These are phyloP conservation scores for Beauveria bassiana DNA, from an alignment of 2,329 filamentous ascomycete genomes.

Conservation along the genomic window DNA sequence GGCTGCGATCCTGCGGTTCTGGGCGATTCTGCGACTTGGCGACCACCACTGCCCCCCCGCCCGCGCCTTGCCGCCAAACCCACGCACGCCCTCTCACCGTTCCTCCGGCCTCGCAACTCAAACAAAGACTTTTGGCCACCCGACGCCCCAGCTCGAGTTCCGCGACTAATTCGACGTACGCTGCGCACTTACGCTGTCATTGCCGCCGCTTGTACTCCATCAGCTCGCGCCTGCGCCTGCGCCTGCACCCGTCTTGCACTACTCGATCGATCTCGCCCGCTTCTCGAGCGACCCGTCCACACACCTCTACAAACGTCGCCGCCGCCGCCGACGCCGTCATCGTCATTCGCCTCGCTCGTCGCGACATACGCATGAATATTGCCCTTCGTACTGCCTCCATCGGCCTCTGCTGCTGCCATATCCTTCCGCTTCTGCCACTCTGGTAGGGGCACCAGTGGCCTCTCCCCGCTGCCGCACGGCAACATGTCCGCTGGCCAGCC, in stretches of 20 bases:
- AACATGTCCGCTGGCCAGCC: constrained; percentile 25
- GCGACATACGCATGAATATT: background rate
- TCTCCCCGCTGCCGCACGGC: constrained; percentile 13
- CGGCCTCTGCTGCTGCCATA: background rate
- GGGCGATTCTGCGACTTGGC: background rate
- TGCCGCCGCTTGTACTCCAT: background rate
- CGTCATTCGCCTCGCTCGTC: background rate
- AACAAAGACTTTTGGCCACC: background rate
- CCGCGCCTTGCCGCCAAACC: background rate
- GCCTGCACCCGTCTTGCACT: background rate
- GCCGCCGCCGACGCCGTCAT: background rate
- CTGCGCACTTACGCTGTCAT: background rate
- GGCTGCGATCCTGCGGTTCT: background rate
- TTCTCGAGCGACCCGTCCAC: background rate
- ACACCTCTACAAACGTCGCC: background rate
- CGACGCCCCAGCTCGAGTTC: background rate
- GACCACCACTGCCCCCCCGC: background rate
- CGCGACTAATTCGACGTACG: background rate
- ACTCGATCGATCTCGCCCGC: constrained; percentile 2
- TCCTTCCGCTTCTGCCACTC: constrained; percentile 1
- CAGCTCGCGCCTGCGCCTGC: background rate
- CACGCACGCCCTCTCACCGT: background rate
- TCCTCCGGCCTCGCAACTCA: background rate
- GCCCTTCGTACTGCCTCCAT: background rate
- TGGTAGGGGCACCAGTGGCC: constrained; percentile 6